phyloP scores from a whole-genome alignment of 225 moss, liverwort and hornwort genomes.

The Neckera pumila region DNA sequence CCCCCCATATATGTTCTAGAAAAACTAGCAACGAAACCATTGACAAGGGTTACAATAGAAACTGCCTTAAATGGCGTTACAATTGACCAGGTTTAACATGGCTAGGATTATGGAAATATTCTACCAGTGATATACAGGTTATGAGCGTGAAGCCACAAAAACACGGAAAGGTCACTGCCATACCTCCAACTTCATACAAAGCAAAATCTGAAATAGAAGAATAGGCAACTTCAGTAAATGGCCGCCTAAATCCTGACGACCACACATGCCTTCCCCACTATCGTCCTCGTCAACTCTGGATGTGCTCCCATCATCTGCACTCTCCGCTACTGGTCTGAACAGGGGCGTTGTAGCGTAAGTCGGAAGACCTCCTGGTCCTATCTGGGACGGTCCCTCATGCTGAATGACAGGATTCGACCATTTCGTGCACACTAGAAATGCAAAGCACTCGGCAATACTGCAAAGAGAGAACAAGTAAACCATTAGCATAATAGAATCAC shows the following conservation, averaged over 20 bases:
- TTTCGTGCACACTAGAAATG: constrained; percentile 95
- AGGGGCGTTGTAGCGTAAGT: constrained; percentile 47
- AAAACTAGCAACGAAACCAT: neutral
- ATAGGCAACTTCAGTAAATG: constrained; percentile 89
- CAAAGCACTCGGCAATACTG: constrained; percentile 98
- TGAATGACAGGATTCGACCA: constrained; percentile 96
- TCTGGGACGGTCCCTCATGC: constrained; percentile 46
- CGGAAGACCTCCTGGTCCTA: constrained; percentile 57
- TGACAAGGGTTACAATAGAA: neutral
- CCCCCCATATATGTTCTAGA: neutral
- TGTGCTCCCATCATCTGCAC: constrained; percentile 60
- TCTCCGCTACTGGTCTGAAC: constrained; percentile 64
- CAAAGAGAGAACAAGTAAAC: neutral
- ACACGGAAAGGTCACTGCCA: neutral
- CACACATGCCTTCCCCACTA: constrained; percentile 75
- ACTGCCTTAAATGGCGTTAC: neutral
- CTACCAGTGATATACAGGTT: neutral
- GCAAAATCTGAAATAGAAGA: constrained; percentile 87
- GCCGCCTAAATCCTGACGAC: constrained; percentile 90
- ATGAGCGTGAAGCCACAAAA: neutral
- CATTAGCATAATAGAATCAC: neutral
- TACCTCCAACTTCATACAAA: constrained; percentile 99
- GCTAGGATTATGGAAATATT: neutral
- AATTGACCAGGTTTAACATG: neutral
- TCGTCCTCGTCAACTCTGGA: constrained; percentile 72